Evolutionary conservation across 192 early-diverging fungal genomes (phyloP), one percentile per base, ranked within the genome.

Genomic region (Mortierella hygrophila): DNA sequence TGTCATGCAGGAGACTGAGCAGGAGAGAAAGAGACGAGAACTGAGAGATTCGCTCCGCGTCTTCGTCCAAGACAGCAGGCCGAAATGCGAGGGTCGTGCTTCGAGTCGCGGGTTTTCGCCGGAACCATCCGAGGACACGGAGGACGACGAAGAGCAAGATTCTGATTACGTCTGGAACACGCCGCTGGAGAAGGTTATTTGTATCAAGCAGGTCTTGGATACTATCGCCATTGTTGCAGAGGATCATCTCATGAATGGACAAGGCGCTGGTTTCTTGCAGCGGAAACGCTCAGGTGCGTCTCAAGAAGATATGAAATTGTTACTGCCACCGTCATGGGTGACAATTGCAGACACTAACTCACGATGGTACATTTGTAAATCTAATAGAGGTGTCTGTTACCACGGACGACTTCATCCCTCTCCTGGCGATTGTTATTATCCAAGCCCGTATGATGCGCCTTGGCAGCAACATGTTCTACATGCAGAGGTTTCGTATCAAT

Each of bases 371-470:
- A 9, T 49, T 46, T 68, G 41, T 20, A 70, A 70, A 78, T 70
- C 47, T 63, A 46, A 55, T 78, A 85, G 82, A 83, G 23, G 84
- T 88, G 4, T 89, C 86, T 20, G 88, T 92, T 10, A 92, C 92
- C 0, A 89, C 92, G 6, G 92, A 92, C 76, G 90, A 92, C 38
- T 87, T 92, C 72, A 92, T 92, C 42, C 92, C 92, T 32, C 71
- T 92, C 26, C 76, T 90, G 20, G 89, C 90, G n/a, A 88, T 88
- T 80, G 90, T 90, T 13, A 88, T 91, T 68, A 80, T 90, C 35
- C 89, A 91, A 26, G 83, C 85, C 23, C 72, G 81, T 32, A 81
- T 92, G 63, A 76, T 85, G 75, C 47, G 82, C 5, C 52, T 91
- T 21, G 90, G 83, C 11, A 92, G 90, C 52, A 75, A 90, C 21